Percentiles rank a stretch among this genome's conserved stretches.
Conservation (phyloP, 495 filamentous ascomycete genomes). For the Neohortaea acidophila region DNA sequence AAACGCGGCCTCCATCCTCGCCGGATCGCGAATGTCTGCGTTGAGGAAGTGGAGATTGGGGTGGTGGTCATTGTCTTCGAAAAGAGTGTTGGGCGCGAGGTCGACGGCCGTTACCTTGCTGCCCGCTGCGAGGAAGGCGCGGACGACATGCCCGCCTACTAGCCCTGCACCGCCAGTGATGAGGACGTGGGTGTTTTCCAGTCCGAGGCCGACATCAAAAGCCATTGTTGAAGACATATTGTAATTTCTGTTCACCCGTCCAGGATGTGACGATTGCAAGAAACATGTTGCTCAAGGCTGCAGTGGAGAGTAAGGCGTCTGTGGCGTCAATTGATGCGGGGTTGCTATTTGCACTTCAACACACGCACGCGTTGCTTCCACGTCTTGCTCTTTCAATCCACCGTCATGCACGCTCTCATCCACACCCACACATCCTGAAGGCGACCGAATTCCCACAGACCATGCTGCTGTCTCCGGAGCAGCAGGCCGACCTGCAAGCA, state of each 20-base stretch:
- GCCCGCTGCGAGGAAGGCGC: constrained; percentile 28
- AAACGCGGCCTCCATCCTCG: constrained; percentile 22
- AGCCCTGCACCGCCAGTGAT: constrained; percentile 38
- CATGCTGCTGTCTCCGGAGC: constrained; percentile 21
- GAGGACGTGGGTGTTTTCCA: constrained; percentile 31
- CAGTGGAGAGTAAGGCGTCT: too few relatives aligned
- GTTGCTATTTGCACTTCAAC: too few relatives aligned
- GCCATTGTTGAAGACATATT: too few relatives aligned
- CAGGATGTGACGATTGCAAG: too few relatives aligned
- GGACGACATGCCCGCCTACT: constrained; percentile 24
- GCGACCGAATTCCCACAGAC: neutral
- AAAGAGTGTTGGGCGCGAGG: constrained; percentile 8
- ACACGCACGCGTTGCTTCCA: too few relatives aligned
- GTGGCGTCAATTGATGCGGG: too few relatives aligned
- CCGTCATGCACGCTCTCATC: too few relatives aligned
- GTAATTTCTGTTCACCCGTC: too few relatives aligned
- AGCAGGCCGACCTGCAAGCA: constrained; percentile 35
- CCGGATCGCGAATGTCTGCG: constrained; percentile 26
- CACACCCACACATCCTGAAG: too few relatives aligned
- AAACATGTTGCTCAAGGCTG: too few relatives aligned
- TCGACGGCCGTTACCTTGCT: constrained; percentile 28
- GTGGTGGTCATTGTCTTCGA: neutral
- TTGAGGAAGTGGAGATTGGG: constrained; percentile 3
- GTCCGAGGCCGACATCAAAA: constrained; percentile 19
- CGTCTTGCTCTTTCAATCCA: too few relatives aligned